Evolutionary conservation across 192 early-diverging fungal genomes (phyloP).

Genomic region (Coemansia sp.): DNA sequence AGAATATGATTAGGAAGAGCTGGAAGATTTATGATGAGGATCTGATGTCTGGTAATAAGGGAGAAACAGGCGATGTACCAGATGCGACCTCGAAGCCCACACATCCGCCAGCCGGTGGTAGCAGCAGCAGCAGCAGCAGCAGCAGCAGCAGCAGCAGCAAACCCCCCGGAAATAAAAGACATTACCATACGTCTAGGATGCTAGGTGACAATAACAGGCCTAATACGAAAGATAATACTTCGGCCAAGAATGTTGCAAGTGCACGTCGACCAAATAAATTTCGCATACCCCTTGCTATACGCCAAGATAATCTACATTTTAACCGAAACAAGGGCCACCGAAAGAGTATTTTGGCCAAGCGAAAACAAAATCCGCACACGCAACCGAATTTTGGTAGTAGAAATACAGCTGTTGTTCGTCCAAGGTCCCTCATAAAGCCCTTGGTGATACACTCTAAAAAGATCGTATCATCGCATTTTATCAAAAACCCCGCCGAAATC

Average conservation of each 20-base stretch:
- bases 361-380: too few species aligned
- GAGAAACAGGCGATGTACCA: neutral
- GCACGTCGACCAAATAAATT: too few species aligned
- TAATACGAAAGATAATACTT: neutral
- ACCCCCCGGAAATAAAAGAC: neutral
- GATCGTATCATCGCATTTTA: conserved; percentile 19
- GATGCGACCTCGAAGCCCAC: neutral
- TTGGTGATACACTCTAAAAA: neutral
- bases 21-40: conserved; percentile 47
- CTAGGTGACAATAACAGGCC: neutral
- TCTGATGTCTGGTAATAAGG: neutral
- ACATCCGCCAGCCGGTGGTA: too few species aligned
- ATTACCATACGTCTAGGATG: neutral
- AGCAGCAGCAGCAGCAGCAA: neutral
- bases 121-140: neutral
- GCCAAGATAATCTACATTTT: too few species aligned
- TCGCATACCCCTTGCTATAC: too few species aligned
- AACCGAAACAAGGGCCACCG: too few species aligned
- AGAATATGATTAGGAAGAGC: conserved; percentile 41
- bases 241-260: neutral
- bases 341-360: too few species aligned
- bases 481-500: neutral
- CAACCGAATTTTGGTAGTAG: neutral
- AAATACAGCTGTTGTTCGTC: neutral
- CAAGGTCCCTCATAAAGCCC: neutral